Evolutionary conservation across 2,329 filamentous ascomycete genomes (phyloP).

Genomic region (Exophiala dermatitidis): DNA sequence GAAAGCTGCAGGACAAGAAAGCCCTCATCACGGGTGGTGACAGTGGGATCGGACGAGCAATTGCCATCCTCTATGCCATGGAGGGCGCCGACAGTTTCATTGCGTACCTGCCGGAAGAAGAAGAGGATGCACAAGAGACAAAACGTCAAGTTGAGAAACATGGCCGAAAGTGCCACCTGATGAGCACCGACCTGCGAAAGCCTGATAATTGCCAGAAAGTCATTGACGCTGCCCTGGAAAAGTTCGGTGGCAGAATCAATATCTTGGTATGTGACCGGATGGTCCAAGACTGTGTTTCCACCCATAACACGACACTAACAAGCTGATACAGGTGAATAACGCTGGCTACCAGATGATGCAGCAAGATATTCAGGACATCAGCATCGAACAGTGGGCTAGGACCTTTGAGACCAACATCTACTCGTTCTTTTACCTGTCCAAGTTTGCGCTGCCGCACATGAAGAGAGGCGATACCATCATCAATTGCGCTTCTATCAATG

Average conservation of each 20-base stretch:
- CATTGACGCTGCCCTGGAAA: slow-evolving; percentile 58
- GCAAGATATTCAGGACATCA: slow-evolving; percentile 61
- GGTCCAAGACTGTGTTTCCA: too few relatives aligned
- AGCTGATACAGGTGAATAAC: slow-evolving; percentile 47
- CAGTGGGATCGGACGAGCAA: slow-evolving; percentile 68
- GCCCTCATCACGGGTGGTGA: slow-evolving; percentile 77
- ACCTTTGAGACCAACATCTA: slow-evolving; percentile 83
- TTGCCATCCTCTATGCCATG: slow-evolving; percentile 70
- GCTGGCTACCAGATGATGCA: slow-evolving; percentile 69
- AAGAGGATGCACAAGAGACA: slow-evolving; percentile 68
- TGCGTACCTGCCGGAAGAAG: slow-evolving; percentile 66
- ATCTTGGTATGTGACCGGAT: slow-evolving; percentile 39
- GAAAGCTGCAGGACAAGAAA: slow-evolving; percentile 67
- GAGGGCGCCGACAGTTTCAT: slow-evolving; percentile 71
- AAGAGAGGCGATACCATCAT: slow-evolving; percentile 68
- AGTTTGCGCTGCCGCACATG: slow-evolving; percentile 70
- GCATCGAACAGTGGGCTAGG: slow-evolving; percentile 69
- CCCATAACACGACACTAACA: background rate
- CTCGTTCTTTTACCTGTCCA: slow-evolving; percentile 71
- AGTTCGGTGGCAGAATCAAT: slow-evolving; percentile 59
- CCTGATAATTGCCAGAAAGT: slow-evolving; percentile 62
- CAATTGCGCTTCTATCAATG: slow-evolving; percentile 79
- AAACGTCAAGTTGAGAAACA: slow-evolving; percentile 61
- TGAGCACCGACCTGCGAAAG: slow-evolving; percentile 58
- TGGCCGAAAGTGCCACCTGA: slow-evolving; percentile 58